Base-by-base conservation (phyloP, 2,329 filamentous ascomycete genomes). In the Sarocladium oryzae region DNA sequence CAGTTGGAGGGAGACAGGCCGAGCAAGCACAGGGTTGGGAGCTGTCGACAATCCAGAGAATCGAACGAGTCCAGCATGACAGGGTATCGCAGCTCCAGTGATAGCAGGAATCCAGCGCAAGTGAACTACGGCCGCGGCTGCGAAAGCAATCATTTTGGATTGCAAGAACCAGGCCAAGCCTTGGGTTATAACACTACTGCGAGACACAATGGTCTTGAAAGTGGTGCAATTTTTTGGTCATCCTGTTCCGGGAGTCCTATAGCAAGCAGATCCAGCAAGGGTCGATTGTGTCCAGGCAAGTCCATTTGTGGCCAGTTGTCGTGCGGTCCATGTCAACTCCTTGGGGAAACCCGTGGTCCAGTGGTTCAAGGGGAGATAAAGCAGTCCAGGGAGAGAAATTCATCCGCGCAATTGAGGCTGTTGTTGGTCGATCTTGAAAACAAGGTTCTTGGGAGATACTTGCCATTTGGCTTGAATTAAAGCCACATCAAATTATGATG, bases 71-170 rank as follows among this genome's bases (percentile, higher is more conserved):
- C 15, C 30, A 32, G 16, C 16, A 37, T 18, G 35, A 6, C 35
- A 8, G 35, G 21, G 10, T n/a, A 24, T 30, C 28, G 7, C 28
- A 30, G 28, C 13, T 30, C 28, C 28, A 30, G 28, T 30, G 13
- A 30, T 13, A 13, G 28, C 13, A 7, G 7, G 28, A 13, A 30
- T 30, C 43, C 18, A 20, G 26, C 33, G 43, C 26, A 33, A 32
- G 26, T 48, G 43, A 48, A 48, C 43, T 48, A 48, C 43, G 43
- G 28, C 43, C 43, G 43, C 43, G 28, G 43, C 24, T 48, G 43
- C 43, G 43, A 33, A 24, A 33, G 43, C 43, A 48, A 48, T 48
- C 43, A 48, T 48, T 48, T 48, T 48, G 43, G 43, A 48, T 48
- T 48, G 43, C 43, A 16, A 48, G 43, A 33, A 32, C 28, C 16